Conservation (phyloP, 2,329 filamentous ascomycete species). For the Periconia sp. region DNA sequence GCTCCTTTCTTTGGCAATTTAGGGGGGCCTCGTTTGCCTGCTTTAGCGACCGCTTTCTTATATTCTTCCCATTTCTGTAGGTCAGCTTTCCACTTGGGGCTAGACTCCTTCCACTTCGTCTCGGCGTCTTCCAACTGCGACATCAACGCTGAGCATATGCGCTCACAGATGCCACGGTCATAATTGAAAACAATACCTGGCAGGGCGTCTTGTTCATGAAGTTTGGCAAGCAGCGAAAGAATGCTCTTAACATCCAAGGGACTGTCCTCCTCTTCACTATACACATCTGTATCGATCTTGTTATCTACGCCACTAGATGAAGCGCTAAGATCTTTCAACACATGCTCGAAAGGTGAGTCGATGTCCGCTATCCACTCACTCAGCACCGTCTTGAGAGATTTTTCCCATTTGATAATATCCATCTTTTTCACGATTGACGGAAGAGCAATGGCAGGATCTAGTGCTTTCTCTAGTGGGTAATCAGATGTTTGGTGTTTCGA, state of each 20-base stretch:
- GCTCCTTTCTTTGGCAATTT: slow-evolving; percentile 51
- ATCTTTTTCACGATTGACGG: slow-evolving; percentile 66
- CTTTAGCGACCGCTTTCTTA: slow-evolving; percentile 56
- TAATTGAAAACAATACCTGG: slow-evolving; percentile 82
- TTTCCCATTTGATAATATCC: slow-evolving; percentile 71
- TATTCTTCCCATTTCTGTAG: slow-evolving; percentile 65
- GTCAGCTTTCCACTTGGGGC: slow-evolving; percentile 65
- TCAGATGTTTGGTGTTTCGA: slow-evolving; percentile 58
- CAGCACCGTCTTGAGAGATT: slow-evolving; percentile 64
- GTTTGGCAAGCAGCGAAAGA: slow-evolving; percentile 63
- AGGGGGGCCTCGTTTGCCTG: slow-evolving; percentile 34
- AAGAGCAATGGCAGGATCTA: slow-evolving; percentile 59
- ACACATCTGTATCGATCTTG: slow-evolving; percentile 17
- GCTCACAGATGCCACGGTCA: slow-evolving; percentile 69
- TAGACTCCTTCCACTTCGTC: slow-evolving; percentile 61
- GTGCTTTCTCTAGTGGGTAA: slow-evolving; percentile 57
- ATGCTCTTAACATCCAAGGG: slow-evolving; percentile 50
- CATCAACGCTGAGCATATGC: slow-evolving; percentile 60
- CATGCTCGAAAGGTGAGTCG: slow-evolving; percentile 58
- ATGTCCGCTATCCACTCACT: slow-evolving; percentile 64
- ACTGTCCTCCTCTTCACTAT: slow-evolving; percentile 30
- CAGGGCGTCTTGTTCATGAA: slow-evolving; percentile 69
- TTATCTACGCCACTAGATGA: slow-evolving; percentile 16
- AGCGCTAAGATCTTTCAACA: slow-evolving; percentile 54
- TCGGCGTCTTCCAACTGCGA: slow-evolving; percentile 62